These are phyloP conservation scores for Cercospora sp. DNA, from an alignment of 2,329 filamentous ascomycete genomes.

Conservation along the genomic window DNA sequence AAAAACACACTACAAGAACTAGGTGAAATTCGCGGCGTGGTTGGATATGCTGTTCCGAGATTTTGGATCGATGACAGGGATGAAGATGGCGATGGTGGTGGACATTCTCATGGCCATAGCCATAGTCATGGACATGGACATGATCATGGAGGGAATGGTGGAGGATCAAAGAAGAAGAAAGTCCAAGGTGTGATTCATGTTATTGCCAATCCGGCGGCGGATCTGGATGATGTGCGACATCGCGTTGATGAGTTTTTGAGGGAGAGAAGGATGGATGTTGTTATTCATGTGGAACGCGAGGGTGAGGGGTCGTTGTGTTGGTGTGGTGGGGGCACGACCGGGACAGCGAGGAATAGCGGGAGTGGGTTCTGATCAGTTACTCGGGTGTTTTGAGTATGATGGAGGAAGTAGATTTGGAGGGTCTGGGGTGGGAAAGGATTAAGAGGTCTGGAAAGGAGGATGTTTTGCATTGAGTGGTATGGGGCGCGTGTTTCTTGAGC, in stretches of 20 bases:
- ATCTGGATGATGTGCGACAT: conserved; percentile 79
- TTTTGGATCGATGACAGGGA: conserved; percentile 84
- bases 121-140: conserved; percentile 26
- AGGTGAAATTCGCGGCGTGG: conserved; percentile 77
- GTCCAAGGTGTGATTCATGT: conserved; percentile 86
- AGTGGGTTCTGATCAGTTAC: neutral
- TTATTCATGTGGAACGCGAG: conserved; percentile 85
- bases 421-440: neutral
- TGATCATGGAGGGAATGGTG: conserved; percentile 24
- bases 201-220: conserved; percentile 68
- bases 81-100: conserved; percentile 37
- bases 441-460: neutral
- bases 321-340: conserved; percentile 52
- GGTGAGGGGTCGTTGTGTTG: conserved; percentile 65
- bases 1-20: conserved; percentile 84
- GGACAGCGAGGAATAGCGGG: conserved; percentile 2
- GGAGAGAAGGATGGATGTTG: conserved; percentile 72
- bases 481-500: neutral
- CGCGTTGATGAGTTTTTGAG: conserved; percentile 72
- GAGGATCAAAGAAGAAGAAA: conserved; percentile 44
- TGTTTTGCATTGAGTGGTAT: neutral
- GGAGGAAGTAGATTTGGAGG: no score
- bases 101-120: conserved; percentile 48
- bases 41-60: conserved; percentile 80
- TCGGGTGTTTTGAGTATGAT: neutral